Percentiles rank a stretch among this genome's conserved stretches.
Conservation (phyloP, 805 yeast species). For the Suhomyces canberraensis region DNA sequence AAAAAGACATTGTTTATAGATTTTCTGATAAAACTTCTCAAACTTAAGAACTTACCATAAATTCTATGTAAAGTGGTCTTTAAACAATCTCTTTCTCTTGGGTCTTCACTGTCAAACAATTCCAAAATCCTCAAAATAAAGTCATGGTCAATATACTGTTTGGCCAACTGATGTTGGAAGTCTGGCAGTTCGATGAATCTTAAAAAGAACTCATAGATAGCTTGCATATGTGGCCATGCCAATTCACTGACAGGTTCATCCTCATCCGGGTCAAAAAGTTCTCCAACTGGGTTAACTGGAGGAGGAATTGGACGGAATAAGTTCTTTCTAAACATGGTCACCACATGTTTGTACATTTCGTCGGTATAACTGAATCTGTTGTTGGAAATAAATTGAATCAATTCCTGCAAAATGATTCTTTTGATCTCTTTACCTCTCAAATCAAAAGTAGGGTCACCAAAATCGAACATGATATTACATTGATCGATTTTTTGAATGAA, state of each 20-base stretch:
- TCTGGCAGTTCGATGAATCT: constrained; percentile 93
- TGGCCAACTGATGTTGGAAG: constrained; percentile 89
- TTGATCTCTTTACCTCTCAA: constrained; percentile 91
- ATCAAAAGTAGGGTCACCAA: constrained; percentile 88
- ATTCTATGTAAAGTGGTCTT: constrained; percentile 94
- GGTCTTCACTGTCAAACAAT: constrained; percentile 93
- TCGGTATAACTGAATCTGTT: constrained; percentile 84
- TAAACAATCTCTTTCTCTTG: constrained; percentile 90
- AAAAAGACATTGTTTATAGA: constrained; percentile 88
- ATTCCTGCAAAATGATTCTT: constrained; percentile 80
- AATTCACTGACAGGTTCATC: constrained; percentile 96
- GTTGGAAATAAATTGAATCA: constrained; percentile 81
- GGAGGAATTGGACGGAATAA: constrained; percentile 96
- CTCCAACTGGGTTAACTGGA: constrained; percentile 96
- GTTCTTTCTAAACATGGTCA: constrained; percentile 83
- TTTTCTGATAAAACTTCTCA: constrained; percentile 87
- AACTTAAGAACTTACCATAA: constrained; percentile 88
- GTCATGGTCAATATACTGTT: constrained; percentile 88
- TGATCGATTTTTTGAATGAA: constrained; percentile 89
- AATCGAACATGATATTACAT: constrained; percentile 92
- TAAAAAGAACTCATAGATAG: constrained; percentile 90
- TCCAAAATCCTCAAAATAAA: constrained; percentile 80
- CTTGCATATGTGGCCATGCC: constrained; percentile 99
- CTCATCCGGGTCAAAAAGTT: constrained; percentile 95
- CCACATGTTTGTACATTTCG: constrained; percentile 84